Base-by-base conservation (phyloP, 1,284 basidiomycete genomes). In the Ustilago cynodontis region DNA sequence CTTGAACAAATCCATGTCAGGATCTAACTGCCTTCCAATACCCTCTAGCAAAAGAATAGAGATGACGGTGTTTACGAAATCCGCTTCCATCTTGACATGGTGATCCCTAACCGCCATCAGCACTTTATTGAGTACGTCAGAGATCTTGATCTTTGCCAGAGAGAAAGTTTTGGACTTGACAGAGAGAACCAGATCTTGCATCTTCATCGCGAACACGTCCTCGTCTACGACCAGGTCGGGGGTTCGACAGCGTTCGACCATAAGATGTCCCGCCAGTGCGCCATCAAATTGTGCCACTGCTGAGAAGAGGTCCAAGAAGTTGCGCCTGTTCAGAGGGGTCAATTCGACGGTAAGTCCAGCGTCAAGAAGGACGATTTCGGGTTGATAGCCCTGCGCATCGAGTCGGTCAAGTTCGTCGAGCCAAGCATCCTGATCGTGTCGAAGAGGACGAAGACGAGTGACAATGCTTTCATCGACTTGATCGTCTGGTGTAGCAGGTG, bases 1-100 rank as follows among this genome's bases (percentile, higher is more conserved):
- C 58, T 80, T 78, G 78, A 86, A 86, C 11, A 86, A 69, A 87
- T 99, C 96, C 87, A 99, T 88, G 22, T 90, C 88, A 0, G 97
- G 95, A 87, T 99, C 95, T 71, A 99, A 86, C 87, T 93, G 94
- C 62, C 97, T 87, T 18, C 97, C 97, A 77, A 99, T 98, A 0
- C 97, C 97, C 87, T 99, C 97, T 51, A 99, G 88, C 59, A 99
- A 86, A 65, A 99, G 87, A 65, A 98, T 94, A 10, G 93, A 93
- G 71, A 99, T 93, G 57, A 99, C 94, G 0, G 97, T 99, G 86
- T 99, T 98, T 82, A 99, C 92, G 85, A 99, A 99, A 86, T 99
- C 97, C 14, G 92, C 94, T 87, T 99, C 96, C 91, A 99, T 93
- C 89, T 95, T 98, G 79, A 99, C 97, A 85, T 98, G 97, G 86